phyloP scores from a whole-genome alignment of 1,284 basidiomycete genomes.

The Pascua guehoae region DNA sequence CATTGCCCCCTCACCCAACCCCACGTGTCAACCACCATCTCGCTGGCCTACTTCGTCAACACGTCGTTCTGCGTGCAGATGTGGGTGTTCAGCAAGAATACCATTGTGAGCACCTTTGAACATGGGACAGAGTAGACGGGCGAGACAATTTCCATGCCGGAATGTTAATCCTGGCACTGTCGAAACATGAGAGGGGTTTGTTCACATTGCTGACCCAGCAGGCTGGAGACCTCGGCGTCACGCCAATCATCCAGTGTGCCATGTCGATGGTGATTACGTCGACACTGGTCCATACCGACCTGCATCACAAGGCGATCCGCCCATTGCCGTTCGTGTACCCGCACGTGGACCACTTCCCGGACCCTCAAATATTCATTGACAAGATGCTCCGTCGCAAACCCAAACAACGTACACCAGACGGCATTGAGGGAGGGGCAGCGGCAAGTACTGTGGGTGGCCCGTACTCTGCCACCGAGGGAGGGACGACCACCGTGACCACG shows the following conservation, averaged over 20 bases:
- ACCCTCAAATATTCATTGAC: slow-evolving; percentile 31
- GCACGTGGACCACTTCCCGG: slow-evolving; percentile 47
- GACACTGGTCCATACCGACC: slow-evolving; percentile 49
- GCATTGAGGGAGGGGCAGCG: neutral
- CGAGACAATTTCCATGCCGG: too few species aligned
- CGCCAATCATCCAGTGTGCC: slow-evolving; percentile 46
- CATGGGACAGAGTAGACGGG: too few species aligned
- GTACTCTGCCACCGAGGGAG: neutral
- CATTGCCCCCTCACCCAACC: too few species aligned
- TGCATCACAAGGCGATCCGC: slow-evolving; percentile 41
- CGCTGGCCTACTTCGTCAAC: neutral
- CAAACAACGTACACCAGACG: neutral
- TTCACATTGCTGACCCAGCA: too few species aligned
- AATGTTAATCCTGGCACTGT: too few species aligned
- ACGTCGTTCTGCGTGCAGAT: slow-evolving; percentile 25
- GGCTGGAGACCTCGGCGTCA: slow-evolving; percentile 49
- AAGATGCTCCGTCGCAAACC: slow-evolving; percentile 6
- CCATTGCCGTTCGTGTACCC: slow-evolving; percentile 49
- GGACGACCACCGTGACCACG: neutral
- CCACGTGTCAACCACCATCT: too few species aligned
- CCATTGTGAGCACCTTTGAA: slow-evolving; percentile 18
- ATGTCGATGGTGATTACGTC: slow-evolving; percentile 49
- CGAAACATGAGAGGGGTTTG: neutral
- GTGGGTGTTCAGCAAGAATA: slow-evolving; percentile 47
- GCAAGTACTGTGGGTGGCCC: neutral